Conservation (phyloP, 345 rosid genomes). For the Bretschneidera sinensis region DNA sequence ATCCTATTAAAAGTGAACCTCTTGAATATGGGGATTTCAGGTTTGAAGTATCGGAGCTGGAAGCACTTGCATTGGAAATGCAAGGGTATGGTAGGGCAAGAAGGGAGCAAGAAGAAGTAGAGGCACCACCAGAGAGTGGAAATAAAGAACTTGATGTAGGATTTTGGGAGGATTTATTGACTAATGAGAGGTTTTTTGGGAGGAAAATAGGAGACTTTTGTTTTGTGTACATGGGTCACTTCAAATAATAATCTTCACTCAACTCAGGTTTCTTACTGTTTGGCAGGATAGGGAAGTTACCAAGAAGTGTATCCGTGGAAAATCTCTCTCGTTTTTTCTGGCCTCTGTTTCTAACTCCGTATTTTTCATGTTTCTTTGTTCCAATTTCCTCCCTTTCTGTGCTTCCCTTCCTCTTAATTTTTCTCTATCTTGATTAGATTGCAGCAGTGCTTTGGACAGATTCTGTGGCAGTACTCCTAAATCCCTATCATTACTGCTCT, state of each 20-base stretch:
- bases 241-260: constrained; percentile 17
- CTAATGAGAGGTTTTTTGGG: constrained; percentile 35
- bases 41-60: constrained; percentile 62
- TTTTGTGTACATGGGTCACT: too few relatives aligned
- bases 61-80: constrained; percentile 84
- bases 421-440: constrained; percentile 33
- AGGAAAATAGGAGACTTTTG: constrained; percentile 24
- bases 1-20: constrained; percentile 40
- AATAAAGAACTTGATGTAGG: constrained; percentile 45
- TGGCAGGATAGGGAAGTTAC: constrained; percentile 30
- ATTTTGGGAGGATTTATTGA: constrained; percentile 66
- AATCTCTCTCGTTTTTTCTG: constrained; percentile 1
- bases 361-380: constrained; percentile 24
- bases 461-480: constrained; percentile 22
- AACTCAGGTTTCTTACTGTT: constrained; percentile 25
- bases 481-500: constrained; percentile 23
- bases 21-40: constrained; percentile 34
- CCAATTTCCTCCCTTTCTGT: constrained; percentile 1
- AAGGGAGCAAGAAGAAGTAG: constrained; percentile 24
- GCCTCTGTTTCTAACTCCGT: too few relatives aligned
- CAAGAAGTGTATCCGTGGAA: constrained; percentile 20
- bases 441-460: constrained; percentile 32
- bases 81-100: constrained; percentile 51
- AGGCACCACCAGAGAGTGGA: constrained; percentile 16
- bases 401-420: constrained; percentile 1